Base-by-base conservation (phyloP, 2,329 filamentous ascomycete species). In the Sclerotinia nivalis region DNA sequence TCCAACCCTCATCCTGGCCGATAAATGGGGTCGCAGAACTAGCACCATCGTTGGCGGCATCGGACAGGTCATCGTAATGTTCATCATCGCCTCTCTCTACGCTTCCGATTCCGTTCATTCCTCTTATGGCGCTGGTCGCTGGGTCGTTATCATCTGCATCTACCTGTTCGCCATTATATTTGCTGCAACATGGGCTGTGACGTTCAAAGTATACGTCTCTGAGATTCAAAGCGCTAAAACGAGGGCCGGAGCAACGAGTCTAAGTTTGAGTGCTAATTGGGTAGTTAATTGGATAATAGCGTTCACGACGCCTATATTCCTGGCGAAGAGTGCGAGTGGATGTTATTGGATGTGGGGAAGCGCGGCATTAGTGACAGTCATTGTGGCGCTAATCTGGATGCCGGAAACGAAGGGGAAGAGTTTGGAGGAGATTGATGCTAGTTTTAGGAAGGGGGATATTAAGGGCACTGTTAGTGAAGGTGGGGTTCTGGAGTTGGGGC, bases 151-250 rank as follows among this genome's bases (percentile, higher is more conserved):
- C 22, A 79, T 84, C 1, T 78, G 78, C 8, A 83, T 87, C 25
- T 87, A 83, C 74, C 72, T 83, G 0, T 87, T 85, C 69, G 81
- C 82, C 0, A 75, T 85, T 12, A 79, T 80, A 0, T 87, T 83
- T 72, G 80, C 78, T 25, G 78, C 77, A 0, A 83, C 84, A 0
- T 89, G 87, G 85, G 86, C 80, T 0, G 84, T 89, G 20, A 81
- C 83, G 0, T 80, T 84, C 61, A 86, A 85, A 71, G 84, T 89
- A 9, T 89, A 88, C 70, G 82, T 84, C 0, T 82, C 83, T 12
- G 87, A 89, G 77, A 88, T 88, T 50, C 86, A 88, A 72, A 85
- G 86, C 0, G 80, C 82, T 4, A 79, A 83, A 52, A 88, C 85
- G 0, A 80, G 87, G 7, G 86, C 86, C 0, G 82, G 83, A 0